Base-by-base conservation (phyloP, 495 filamentous ascomycete species). In the Hypoxylon lienhwacheense region DNA sequence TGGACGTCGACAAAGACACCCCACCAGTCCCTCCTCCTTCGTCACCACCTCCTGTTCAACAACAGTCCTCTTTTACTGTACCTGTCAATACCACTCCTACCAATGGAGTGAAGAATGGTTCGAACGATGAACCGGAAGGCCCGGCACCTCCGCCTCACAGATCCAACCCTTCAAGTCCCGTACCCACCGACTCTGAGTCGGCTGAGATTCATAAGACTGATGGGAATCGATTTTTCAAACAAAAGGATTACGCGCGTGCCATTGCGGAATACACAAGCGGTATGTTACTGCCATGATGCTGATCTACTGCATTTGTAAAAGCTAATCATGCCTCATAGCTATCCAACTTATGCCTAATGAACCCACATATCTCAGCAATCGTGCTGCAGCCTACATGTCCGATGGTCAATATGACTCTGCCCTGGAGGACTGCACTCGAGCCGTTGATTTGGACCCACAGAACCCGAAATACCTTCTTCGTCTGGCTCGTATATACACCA, bases 201-300 rank as follows among this genome's bases (percentile, higher is more conserved):
- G 89, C 91, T 4, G 93, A 97, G 68, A 80, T 80, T 14, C 95
- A 85, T 80, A 98, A 98, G 75, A 80, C 89, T 59, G 82, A 87
- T 19, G 93, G 93, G 22, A 98, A 98, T 75, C 95, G 91, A 63
- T 92, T 87, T 65, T 98, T 96, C 78, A 97, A 96, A 76, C 85
- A 88, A 49, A 86, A 85, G 62, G 85, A 97, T 58, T 98, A 91
- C 66, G 72, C 75, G 29, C 84, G 85, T 59, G 92, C 95, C 15
- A 88, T 97, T 64, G 81, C 88, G 55, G 89, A 95, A 66, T 98
- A 97, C 67, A 91, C 86, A 42, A 96, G 95, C 81, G 93, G 91
- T 96, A 70, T 21, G 70, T 20, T 49, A 6, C 16, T 16, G 7
- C 15, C 14, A 33, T 26, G 0, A 31, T 34, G 26, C 5, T 33